phyloP scores from a whole-genome alignment of 495 filamentous ascomycete genomes.

The Neurospora cerealis region DNA sequence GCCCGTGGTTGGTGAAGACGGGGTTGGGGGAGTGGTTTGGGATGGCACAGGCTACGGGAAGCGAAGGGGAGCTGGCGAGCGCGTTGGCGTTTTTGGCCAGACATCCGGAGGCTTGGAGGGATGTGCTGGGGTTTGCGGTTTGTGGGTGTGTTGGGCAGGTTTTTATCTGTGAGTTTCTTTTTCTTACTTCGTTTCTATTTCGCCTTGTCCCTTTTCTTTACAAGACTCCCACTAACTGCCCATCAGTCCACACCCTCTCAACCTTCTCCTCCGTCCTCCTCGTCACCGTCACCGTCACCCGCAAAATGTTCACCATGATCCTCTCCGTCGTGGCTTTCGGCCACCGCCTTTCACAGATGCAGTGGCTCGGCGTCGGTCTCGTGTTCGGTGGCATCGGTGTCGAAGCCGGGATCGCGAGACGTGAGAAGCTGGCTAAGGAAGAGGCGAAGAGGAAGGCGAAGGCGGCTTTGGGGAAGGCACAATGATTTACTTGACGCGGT shows the following conservation, averaged over 20 bases:
- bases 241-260: slow-evolving; percentile 74
- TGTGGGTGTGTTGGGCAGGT: slow-evolving; percentile 92
- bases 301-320: slow-evolving; percentile 99
- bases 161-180: slow-evolving; percentile 66
- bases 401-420: slow-evolving; percentile 70
- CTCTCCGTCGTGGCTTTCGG: slow-evolving; percentile 92
- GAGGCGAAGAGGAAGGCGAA: slow-evolving; percentile 48
- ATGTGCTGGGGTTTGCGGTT: slow-evolving; percentile 83
- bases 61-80: slow-evolving; percentile 58
- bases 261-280: slow-evolving; percentile 85
- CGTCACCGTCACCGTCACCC: slow-evolving; percentile 91
- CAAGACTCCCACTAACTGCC: neutral
- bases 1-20: slow-evolving; percentile 64
- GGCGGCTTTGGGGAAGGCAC: slow-evolving; percentile 22
- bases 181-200: neutral
- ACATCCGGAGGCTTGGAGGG: slow-evolving; percentile 68
- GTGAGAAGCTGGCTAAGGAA: slow-evolving; percentile 80
- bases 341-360: slow-evolving; percentile 70
- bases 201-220: neutral
- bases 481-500: neutral
- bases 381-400: slow-evolving; percentile 95
- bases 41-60: slow-evolving; percentile 49
- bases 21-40: slow-evolving; percentile 55
- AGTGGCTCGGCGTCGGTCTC: slow-evolving; percentile 80
- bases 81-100: slow-evolving; percentile 71